Percentiles rank a stretch among this genome's conserved stretches.
These are phyloP conservation scores for Populus trichocarpa DNA, from an alignment of 441 rosid species.

Conservation along the genomic window DNA sequence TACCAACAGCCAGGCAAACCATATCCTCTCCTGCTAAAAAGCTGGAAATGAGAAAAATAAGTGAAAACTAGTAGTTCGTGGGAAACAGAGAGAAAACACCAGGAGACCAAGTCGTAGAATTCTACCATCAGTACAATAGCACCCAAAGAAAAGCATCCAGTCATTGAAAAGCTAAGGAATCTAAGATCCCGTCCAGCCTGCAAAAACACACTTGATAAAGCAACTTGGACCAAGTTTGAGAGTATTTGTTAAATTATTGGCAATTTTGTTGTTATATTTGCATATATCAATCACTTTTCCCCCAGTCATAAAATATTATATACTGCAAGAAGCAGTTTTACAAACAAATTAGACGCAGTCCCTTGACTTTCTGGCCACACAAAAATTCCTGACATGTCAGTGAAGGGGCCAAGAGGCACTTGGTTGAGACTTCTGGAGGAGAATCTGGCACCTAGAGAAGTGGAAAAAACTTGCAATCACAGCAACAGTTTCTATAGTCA, in stretches of 20 bases:
- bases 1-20: conserved; percentile 71
- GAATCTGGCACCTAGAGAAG: not conserved
- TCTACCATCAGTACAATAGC: conserved; percentile 58
- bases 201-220: not conserved
- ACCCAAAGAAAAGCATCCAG: conserved; percentile 68
- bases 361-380: not conserved
- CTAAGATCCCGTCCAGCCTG: conserved; percentile 95
- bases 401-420: not conserved
- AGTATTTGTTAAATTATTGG: not conserved
- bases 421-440: not conserved
- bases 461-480: not conserved
- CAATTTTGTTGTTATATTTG: not conserved
- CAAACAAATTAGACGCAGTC: not conserved
- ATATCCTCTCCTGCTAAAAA: conserved; percentile 37
- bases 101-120: not conserved
- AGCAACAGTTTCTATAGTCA: not conserved
- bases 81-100: not conserved
- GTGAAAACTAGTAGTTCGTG: not conserved
- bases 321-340: not conserved
- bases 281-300: not conserved
- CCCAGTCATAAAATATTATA: no score
- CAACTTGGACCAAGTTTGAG: not conserved
- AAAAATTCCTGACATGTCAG: not conserved
- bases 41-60: not conserved
- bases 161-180: conserved; percentile 70